Evolutionary conservation across 1,284 basidiomycete genomes (phyloP).

Genomic region (Trichosporon ovoides): DNA sequence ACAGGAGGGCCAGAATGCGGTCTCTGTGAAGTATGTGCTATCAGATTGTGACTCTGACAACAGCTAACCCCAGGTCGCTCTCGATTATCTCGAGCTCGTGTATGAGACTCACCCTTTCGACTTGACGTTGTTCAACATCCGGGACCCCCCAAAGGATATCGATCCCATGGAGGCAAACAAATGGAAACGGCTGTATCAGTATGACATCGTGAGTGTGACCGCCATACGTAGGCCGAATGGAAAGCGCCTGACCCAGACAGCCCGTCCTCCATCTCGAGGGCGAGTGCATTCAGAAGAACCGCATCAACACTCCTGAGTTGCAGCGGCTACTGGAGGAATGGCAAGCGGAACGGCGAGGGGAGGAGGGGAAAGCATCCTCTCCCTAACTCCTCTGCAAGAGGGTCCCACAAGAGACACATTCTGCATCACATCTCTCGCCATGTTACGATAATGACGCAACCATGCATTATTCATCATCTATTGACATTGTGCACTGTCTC

Average conservation of each 20-base stretch:
- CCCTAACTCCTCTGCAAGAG: neutral
- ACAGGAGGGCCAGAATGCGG: conserved; percentile 48
- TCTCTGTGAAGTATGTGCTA: conserved; percentile 46
- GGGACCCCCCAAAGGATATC: conserved; percentile 34
- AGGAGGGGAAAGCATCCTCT: neutral
- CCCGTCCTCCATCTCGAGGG: conserved; percentile 46
- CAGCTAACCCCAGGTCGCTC: conserved; percentile 33
- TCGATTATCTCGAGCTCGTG: conserved; percentile 36
- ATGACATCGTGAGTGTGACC: conserved; percentile 39
- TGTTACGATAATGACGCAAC: no score
- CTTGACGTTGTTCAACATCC: conserved; percentile 42
- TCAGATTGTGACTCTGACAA: no score
- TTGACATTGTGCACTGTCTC: conserved; percentile 39
- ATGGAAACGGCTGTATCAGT: conserved; percentile 46
- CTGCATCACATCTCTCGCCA: no score
- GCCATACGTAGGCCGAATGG: neutral
- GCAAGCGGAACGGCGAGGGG: conserved; percentile 21
- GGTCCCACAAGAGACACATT: no score
- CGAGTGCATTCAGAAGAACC: conserved; percentile 42
- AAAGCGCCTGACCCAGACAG: conserved; percentile 20
- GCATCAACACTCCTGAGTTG: conserved; percentile 36
- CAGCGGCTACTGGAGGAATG: conserved; percentile 36
- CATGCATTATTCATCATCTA: neutral
- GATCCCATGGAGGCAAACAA: conserved; percentile 35
- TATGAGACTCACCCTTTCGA: conserved; percentile 40